Conservation (phyloP, 2,329 filamentous ascomycete genomes). For the Microdochium paspali region DNA sequence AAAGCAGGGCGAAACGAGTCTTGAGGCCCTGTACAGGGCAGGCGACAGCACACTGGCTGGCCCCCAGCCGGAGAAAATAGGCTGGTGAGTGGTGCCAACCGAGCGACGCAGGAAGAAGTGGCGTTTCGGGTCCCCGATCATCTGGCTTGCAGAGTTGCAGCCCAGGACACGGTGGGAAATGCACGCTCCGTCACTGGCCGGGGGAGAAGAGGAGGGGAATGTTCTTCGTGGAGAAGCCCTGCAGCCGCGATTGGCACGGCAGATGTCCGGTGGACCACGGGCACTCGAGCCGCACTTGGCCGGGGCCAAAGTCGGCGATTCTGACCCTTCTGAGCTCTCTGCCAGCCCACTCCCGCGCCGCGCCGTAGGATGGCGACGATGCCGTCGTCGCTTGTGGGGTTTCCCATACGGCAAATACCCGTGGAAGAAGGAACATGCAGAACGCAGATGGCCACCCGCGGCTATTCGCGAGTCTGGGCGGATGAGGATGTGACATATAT, state of each 20-base stretch:
- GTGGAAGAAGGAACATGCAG: background rate
- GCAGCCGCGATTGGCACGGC: background rate
- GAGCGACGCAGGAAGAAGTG: too few species aligned
- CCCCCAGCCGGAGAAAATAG: too few species aligned
- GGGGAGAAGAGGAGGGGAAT: background rate
- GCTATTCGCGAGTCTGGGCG: slow-evolving; percentile 3
- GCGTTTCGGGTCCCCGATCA: too few species aligned
- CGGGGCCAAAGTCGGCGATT: slow-evolving; percentile 1
- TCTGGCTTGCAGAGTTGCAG: too few species aligned
- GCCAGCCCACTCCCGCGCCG: background rate
- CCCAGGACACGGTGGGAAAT: too few species aligned
- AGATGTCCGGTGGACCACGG: background rate
- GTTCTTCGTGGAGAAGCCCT: background rate
- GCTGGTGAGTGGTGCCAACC: too few species aligned
- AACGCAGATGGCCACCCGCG: background rate
- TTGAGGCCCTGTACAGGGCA: too few species aligned
- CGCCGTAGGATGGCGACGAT: background rate
- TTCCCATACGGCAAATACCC: too few species aligned
- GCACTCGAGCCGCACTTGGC: background rate
- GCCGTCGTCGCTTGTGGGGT: background rate
- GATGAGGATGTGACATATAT: background rate
- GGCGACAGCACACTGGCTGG: too few species aligned
- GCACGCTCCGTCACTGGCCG: too few species aligned
- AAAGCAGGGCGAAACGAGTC: background rate
- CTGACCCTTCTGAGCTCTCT: background rate